Conservation (phyloP, 768 basidiomycete genomes). For the Polyporus arcularius region DNA sequence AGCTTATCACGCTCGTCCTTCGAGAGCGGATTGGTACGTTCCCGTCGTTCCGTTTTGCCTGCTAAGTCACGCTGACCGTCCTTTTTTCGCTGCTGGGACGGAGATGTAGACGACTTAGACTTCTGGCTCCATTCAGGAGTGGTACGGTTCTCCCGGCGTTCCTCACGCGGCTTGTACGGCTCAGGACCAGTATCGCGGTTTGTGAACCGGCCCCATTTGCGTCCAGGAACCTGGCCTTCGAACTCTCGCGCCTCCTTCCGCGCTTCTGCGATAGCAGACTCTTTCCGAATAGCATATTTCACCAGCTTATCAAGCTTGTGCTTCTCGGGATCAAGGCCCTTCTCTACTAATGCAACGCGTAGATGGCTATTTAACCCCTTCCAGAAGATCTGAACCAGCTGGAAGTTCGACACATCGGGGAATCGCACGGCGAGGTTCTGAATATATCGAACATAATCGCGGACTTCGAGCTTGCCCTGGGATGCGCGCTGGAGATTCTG, state of each 20-base stretch:
- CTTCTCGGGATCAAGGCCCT: conserved; percentile 14
- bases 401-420: conserved; percentile 15
- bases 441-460: conserved; percentile 22
- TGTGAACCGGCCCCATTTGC: background rate
- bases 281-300: background rate
- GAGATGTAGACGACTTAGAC: background rate
- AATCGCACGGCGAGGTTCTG: conserved; percentile 23
- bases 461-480: conserved; percentile 9
- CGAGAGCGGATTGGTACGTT: background rate
- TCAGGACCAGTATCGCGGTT: background rate
- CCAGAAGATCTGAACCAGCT: conserved; percentile 16
- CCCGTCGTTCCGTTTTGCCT: background rate
- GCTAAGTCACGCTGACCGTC: background rate
- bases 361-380: conserved; percentile 14
- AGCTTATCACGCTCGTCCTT: conserved; percentile 11
- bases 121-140: background rate
- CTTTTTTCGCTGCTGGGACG: too few relatives aligned
- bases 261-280: background rate
- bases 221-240: background rate
- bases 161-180: background rate
- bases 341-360: conserved; percentile 22
- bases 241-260: background rate
- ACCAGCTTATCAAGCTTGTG: background rate
- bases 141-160: background rate
- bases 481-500: background rate